Conservation (phyloP, 495 filamentous ascomycete genomes). For the Emericellopsis terricola region DNA sequence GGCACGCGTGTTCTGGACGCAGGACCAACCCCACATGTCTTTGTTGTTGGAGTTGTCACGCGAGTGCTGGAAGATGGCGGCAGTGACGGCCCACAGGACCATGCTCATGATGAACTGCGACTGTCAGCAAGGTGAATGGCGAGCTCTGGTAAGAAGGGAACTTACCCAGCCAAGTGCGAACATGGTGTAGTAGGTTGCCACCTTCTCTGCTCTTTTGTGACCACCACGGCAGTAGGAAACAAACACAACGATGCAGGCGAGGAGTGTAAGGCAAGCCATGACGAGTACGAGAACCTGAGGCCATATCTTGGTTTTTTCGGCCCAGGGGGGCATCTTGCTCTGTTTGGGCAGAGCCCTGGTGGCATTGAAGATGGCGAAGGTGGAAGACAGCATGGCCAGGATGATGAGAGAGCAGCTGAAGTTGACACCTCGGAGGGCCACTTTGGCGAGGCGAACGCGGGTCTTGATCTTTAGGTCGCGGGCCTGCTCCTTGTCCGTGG, state of each 20-base stretch:
- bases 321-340: constrained; percentile 72
- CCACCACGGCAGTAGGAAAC: constrained; percentile 79
- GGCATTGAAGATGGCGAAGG: constrained; percentile 76
- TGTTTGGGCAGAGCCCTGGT: constrained; percentile 55
- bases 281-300: constrained; percentile 68
- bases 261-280: constrained; percentile 63
- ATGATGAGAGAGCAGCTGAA: constrained; percentile 95
- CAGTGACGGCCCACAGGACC: constrained; percentile 80
- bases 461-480: constrained; percentile 86
- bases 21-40: constrained; percentile 96
- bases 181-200: constrained; percentile 80
- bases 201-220: constrained; percentile 76
- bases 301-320: constrained; percentile 61
- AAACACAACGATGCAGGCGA: constrained; percentile 64
- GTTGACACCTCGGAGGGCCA: constrained; percentile 81
- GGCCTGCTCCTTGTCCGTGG: constrained; percentile 64
- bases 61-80: constrained; percentile 63
- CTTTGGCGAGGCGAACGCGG: constrained; percentile 83
- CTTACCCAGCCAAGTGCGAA: constrained; percentile 65
- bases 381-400: constrained; percentile 65
- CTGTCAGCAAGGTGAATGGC: background rate
- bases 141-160: background rate
- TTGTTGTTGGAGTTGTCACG: constrained; percentile 53
- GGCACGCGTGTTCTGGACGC: constrained; percentile 66
- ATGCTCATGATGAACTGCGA: constrained; percentile 71